Conservation (phyloP, 345 rosid genomes). For the Theobroma cacao region DNA sequence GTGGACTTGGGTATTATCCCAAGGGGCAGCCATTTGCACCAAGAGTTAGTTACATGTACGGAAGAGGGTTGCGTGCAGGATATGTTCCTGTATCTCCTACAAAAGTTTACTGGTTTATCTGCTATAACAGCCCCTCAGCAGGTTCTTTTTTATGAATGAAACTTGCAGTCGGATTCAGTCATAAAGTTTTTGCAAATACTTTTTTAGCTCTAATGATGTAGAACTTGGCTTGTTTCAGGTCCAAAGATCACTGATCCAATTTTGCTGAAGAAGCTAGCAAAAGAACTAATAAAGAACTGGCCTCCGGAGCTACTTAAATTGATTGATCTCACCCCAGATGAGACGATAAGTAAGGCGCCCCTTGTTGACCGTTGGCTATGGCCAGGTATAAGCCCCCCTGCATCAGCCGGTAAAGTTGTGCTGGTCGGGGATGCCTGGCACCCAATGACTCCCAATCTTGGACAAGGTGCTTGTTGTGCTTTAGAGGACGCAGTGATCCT, state of each 20-base stretch:
- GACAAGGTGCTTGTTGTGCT: constrained; percentile 93
- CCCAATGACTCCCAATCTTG: constrained; percentile 95
- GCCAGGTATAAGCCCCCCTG: constrained; percentile 64
- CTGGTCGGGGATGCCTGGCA: constrained; percentile 94
- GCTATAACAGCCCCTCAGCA: constrained; percentile 78
- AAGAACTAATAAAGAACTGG: constrained; percentile 58
- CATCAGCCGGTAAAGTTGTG: constrained; percentile 63
- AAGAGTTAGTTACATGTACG: constrained; percentile 67
- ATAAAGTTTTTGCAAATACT: not conserved
- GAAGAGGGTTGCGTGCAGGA: constrained; percentile 85
- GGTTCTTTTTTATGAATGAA: constrained; percentile 29
- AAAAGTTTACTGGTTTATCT: constrained; percentile 90
- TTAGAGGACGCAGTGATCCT: constrained; percentile 77
- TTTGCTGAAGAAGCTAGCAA: constrained; percentile 61
- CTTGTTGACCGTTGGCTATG: constrained; percentile 90
- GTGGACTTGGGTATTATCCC: constrained; percentile 69
- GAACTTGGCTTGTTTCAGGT: constrained; percentile 41
- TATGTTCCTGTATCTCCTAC: constrained; percentile 77
- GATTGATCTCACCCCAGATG: constrained; percentile 65
- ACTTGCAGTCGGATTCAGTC: not conserved
- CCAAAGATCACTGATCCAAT: constrained; percentile 66
- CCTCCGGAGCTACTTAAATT: constrained; percentile 58
- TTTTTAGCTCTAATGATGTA: not conserved
- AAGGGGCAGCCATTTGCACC: constrained; percentile 71
- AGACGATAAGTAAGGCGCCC: constrained; percentile 67